phyloP scores from a whole-genome alignment of 805 yeast species.

The Schizosaccharomyces octosporus region DNA sequence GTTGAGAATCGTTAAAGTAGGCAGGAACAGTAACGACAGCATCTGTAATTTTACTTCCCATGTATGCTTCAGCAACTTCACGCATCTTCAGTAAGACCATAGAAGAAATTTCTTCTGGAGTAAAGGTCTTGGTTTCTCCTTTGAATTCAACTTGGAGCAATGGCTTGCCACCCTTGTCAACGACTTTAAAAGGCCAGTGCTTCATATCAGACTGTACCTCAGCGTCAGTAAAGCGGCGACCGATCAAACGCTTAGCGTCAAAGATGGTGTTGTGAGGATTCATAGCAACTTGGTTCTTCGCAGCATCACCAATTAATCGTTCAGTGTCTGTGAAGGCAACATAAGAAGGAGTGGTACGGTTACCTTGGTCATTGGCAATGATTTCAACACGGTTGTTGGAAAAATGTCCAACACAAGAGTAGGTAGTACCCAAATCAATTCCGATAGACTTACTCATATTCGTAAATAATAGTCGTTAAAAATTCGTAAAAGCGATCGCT shows the following conservation, averaged over 20 bases:
- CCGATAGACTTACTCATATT: conserved; percentile 28
- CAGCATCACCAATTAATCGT: conserved; percentile 91
- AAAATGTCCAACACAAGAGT: conserved; percentile 87
- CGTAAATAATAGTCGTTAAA: neutral
- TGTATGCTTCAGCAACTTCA: conserved; percentile 75
- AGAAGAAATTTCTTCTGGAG: conserved; percentile 86
- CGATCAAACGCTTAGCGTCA: conserved; percentile 87
- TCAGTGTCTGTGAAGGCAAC: conserved; percentile 91
- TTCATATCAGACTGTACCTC: conserved; percentile 59
- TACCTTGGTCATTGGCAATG: conserved; percentile 93
- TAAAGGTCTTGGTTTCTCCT: conserved; percentile 69
- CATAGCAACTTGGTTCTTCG: conserved; percentile 95
- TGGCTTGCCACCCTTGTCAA: conserved; percentile 67
- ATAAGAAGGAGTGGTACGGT: conserved; percentile 91
- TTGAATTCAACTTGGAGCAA: conserved; percentile 64
- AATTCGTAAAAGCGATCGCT: neutral
- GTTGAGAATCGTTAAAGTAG: conserved; percentile 89
- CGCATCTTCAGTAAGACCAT: conserved; percentile 83
- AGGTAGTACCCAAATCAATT: conserved; percentile 91
- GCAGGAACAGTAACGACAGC: conserved; percentile 96
- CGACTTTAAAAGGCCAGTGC: conserved; percentile 70
- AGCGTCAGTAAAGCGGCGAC: conserved; percentile 53
- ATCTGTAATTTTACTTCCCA: conserved; percentile 62
- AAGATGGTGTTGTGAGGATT: conserved; percentile 84
- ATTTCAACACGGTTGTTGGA: conserved; percentile 76